Conservation (phyloP, 441 rosid species). For the Adansonia grandidieri region DNA sequence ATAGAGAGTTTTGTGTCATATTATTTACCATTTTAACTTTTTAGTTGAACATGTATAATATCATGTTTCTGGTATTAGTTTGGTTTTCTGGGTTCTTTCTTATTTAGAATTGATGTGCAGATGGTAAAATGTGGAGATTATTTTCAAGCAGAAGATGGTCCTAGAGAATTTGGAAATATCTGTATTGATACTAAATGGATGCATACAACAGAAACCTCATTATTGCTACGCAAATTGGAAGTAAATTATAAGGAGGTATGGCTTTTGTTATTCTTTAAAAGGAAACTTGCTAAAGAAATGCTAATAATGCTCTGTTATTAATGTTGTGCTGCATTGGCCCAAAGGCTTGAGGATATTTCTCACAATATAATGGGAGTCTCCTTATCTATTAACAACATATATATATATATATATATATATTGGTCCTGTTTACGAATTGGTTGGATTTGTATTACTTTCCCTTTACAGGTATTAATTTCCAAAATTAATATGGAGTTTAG, state of each 20-base stretch:
- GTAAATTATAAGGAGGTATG: constrained; percentile 73
- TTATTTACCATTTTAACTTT: constrained; percentile 1
- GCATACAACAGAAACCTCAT: constrained; percentile 54
- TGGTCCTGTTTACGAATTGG: neutral
- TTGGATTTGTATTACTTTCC: constrained; percentile 4
- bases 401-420: neutral
- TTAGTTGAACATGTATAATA: neutral
- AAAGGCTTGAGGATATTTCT: neutral
- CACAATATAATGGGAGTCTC: neutral
- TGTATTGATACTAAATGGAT: constrained; percentile 59
- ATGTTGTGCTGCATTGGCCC: neutral
- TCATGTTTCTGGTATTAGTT: constrained; percentile 20
- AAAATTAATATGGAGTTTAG: neutral
- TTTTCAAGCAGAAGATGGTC: constrained; percentile 78
- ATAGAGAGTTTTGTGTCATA: constrained; percentile 4
- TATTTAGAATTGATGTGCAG: constrained; percentile 39
- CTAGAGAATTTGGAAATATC: constrained; percentile 79
- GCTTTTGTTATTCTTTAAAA: constrained; percentile 15
- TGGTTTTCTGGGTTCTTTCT: neutral
- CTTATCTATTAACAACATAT: neutral
- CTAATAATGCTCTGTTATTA: neutral
- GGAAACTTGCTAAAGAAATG: neutral
- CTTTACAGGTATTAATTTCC: constrained; percentile 1
- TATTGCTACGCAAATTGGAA: constrained; percentile 73
- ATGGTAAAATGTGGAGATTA: constrained; percentile 81